Evolutionary conservation across 139 green algal species (phyloP), one percentile per base, ranked within the genome.

Genomic region (Yamagishiella unicocca): DNA sequence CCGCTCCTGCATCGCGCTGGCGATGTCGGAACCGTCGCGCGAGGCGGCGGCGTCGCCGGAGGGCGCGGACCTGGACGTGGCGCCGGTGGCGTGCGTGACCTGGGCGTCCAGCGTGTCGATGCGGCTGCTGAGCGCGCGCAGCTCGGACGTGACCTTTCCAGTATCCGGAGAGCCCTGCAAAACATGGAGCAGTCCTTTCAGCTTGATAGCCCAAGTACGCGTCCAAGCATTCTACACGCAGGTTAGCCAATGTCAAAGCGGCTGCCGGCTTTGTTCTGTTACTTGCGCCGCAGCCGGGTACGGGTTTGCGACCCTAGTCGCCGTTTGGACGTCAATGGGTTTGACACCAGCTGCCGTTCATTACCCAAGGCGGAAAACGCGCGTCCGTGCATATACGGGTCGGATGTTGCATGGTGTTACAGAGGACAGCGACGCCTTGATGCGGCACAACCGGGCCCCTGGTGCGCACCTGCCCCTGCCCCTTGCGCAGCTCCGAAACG

Each of bases 401-500:
- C 50, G 17, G 17, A 58, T 58, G 50, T 58, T 58, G 14, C 50
- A 17, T 58, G 12, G 12, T 58, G 17, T 17, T 17, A 17, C 50
- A 58, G 50, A 58, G 12, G 17, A 17, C 50, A 58, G 50, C 14
- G 14, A 12, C 50, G 50, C 17, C 50, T 25, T 58, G 50, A 12
- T 17, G 50, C 50, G 14, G 17, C 50, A 58, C 50, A 58, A 12
- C 50, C 12, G 50, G 12, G 14, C 50, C 50, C 12, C 50, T 25
- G 14, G 50, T 25, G 50, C 50, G 50, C 33, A 54, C 62, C 42
- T 71, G 81, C 17, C 50, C 83, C 43, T 81, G 70, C 4, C 83
- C 70, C 40, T 88, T 82, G 70, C 72, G 70, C 37, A 82, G 70
- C 27, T 83, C 72, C 24, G 62, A 54, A 1, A 76, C 73, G 73